phyloP scores from a whole-genome alignment of 1,284 basidiomycete species.

The Rhodotorula sp. region DNA sequence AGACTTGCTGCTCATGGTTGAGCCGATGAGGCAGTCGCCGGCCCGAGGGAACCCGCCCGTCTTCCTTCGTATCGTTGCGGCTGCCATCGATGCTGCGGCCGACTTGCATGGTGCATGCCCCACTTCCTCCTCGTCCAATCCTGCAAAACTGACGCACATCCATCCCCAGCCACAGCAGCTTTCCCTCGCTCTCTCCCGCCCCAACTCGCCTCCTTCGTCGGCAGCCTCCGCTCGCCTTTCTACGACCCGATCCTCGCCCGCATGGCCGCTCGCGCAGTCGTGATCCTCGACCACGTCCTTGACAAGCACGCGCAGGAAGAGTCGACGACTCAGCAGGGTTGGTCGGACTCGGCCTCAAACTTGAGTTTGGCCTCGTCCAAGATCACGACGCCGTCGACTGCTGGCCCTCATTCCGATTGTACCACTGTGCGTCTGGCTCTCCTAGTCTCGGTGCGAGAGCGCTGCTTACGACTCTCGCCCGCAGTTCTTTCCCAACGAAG shows the following conservation, averaged over 20 bases:
- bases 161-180: too few species aligned
- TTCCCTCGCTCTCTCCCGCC: too few species aligned
- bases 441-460: too few species aligned
- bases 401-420: not conserved
- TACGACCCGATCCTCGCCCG: not conserved
- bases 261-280: not conserved
- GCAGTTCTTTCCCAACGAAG: too few species aligned
- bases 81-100: not conserved
- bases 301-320: not conserved
- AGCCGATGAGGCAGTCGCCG: not conserved
- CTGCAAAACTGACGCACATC: too few species aligned
- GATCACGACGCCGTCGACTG: not conserved
- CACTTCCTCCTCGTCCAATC: not conserved
- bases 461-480: too few species aligned
- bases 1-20: not conserved
- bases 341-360: not conserved
- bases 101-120: not conserved
- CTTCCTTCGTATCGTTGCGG: constrained; percentile 2
- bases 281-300: constrained; percentile 5
- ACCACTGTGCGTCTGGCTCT: not conserved
- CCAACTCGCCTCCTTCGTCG: too few species aligned
- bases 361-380: not conserved
- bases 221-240: not conserved
- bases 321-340: too few species aligned
- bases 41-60: not conserved